Evolutionary conservation across 257 asterid species (phyloP).

Genomic region (Solanum corneliomulleri): DNA sequence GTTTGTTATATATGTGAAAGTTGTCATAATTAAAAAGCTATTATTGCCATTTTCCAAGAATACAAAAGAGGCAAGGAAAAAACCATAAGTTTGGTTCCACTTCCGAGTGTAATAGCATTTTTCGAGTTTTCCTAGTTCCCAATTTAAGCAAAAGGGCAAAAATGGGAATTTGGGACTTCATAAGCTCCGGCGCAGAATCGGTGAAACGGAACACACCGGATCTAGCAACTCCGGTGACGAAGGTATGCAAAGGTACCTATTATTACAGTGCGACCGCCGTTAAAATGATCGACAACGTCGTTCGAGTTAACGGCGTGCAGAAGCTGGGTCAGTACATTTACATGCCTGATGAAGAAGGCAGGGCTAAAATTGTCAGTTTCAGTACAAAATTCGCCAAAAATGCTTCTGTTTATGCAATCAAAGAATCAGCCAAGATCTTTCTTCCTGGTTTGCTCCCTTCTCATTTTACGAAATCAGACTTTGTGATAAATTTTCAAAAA

Average conservation of each 20-base stretch:
- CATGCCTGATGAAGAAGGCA: constrained; percentile 20
- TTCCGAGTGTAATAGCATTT: not conserved
- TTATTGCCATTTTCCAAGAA: not conserved
- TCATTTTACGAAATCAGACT: too few relatives aligned
- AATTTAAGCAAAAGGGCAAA: not conserved
- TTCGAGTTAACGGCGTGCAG: not conserved
- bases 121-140: not conserved
- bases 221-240: constrained; percentile 6
- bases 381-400: constrained; percentile 18
- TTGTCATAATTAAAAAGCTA: too few relatives aligned
- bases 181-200: constrained; percentile 23
- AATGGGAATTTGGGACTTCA: constrained; percentile 41
- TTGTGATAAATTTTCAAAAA: too few relatives aligned
- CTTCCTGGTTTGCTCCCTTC: constrained; percentile 25
- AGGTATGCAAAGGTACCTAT: constrained; percentile 7
- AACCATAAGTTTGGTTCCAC: not conserved
- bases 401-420: constrained; percentile 11
- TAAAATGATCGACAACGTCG: constrained; percentile 9
- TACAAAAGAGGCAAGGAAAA: not conserved
- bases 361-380: constrained; percentile 8
- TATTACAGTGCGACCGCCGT: constrained; percentile 12
- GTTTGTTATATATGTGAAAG: fast-evolving
- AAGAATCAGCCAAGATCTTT: constrained; percentile 16
- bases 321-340: constrained; percentile 4
- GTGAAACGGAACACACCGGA: constrained; percentile 25